Evolutionary conservation across 768 basidiomycete species (phyloP).

Genomic region (Russula sp.): DNA sequence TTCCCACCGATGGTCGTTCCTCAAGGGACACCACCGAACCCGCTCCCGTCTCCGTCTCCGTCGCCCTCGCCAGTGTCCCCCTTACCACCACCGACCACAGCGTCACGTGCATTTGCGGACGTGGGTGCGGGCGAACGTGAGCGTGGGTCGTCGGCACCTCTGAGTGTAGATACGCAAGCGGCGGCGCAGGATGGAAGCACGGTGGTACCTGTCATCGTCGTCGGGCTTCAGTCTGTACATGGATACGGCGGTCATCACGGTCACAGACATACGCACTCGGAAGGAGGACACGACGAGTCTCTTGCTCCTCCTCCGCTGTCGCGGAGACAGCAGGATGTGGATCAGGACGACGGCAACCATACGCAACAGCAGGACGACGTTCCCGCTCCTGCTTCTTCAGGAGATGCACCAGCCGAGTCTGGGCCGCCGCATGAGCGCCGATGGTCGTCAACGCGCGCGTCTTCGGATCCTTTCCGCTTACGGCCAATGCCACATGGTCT

Average conservation of each 20-base stretch:
- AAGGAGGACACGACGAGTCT: constrained; percentile 6
- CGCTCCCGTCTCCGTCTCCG: background rate
- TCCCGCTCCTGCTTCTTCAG: background rate
- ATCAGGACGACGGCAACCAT: background rate
- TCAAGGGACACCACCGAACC: constrained; percentile 11
- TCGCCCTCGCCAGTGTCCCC: background rate
- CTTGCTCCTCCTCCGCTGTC: background rate
- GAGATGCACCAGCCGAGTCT: background rate
- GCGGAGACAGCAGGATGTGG: background rate
- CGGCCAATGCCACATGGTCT: constrained; percentile 27
- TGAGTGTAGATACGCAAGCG: constrained; percentile 7
- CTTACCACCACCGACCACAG: background rate
- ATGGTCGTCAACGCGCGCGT: constrained; percentile 62
- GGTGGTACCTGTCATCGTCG: constrained; percentile 77
- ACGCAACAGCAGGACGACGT: background rate
- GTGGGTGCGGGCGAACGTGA: constrained; percentile 4
- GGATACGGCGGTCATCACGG: constrained; percentile 27
- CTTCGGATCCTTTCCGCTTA: constrained; percentile 52
- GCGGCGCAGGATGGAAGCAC: constrained; percentile 25
- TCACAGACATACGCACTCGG: constrained; percentile 2
- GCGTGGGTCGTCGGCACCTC: background rate
- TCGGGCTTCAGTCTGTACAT: constrained; percentile 71
- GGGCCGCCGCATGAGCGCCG: constrained; percentile 27
- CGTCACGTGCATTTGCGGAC: background rate
- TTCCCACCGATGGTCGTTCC: constrained; percentile 61